phyloP scores from a whole-genome alignment of 225 moss, liverwort and hornwort genomes.

The Sphagnum tenellum region DNA sequence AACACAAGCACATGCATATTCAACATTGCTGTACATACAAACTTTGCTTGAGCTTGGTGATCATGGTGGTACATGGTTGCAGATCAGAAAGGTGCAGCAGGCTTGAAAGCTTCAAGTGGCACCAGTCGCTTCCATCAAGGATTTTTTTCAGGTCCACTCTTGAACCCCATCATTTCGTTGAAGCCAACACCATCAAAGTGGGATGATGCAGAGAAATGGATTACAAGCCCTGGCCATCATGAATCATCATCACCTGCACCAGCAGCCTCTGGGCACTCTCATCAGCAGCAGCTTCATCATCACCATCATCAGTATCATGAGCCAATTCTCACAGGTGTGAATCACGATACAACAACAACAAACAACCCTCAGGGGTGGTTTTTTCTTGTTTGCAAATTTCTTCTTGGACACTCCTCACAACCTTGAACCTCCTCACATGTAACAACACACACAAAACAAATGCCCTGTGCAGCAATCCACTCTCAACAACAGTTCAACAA shows the following conservation, averaged over 20 bases:
- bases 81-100: too few relatives aligned
- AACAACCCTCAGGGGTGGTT: too few relatives aligned
- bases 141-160: conserved; percentile 40
- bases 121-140: conserved; percentile 27
- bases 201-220: conserved; percentile 58
- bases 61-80: background rate
- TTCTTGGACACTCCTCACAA: too few relatives aligned
- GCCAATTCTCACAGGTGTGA: conserved; percentile 14
- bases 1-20: too few relatives aligned
- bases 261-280: conserved; percentile 17
- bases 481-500: too few relatives aligned
- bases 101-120: conserved; percentile 16
- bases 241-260: conserved; percentile 30
- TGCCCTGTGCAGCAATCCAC: too few relatives aligned
- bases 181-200: conserved; percentile 47
- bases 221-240: conserved; percentile 40
- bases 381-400: too few relatives aligned
- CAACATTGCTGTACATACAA: too few relatives aligned
- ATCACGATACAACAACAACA: too few relatives aligned
- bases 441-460: too few relatives aligned
- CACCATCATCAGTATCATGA: too few relatives aligned
- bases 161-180: conserved; percentile 26
- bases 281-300: background rate
- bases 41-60: background rate
- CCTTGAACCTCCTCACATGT: too few relatives aligned